These are phyloP conservation scores for Hippophae gyantsensis DNA, from an alignment of 306 rosid genomes.

Conservation along the genomic window DNA sequence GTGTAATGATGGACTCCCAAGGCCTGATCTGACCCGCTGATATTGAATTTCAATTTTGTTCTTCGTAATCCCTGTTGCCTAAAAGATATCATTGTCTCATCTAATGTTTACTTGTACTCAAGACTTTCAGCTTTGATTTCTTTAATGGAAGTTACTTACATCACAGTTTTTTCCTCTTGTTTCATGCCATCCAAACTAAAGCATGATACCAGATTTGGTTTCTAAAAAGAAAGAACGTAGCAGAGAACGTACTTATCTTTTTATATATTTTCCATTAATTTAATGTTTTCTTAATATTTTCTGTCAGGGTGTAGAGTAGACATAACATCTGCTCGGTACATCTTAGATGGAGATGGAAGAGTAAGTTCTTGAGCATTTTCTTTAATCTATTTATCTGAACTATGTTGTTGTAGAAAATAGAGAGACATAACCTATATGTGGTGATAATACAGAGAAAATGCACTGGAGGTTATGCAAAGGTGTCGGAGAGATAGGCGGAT, in stretches of 20 bases:
- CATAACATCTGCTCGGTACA: conserved; percentile 2
- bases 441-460: conserved; percentile 51
- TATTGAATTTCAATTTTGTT: not conserved
- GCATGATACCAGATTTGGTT: not conserved
- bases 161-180: not conserved
- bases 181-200: conserved; percentile 5
- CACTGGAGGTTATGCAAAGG: conserved; percentile 70
- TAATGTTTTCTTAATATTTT: not conserved
- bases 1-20: not conserved
- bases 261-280: not conserved
- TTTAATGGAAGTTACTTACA: not conserved
- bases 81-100: not conserved
- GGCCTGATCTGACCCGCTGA: not conserved
- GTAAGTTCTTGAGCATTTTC: conserved; percentile 31
- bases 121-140: not conserved
- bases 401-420: not conserved
- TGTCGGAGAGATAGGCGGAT: conserved; percentile 76
- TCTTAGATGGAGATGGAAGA: conserved; percentile 56
- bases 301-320: conserved; percentile 8
- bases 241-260: not conserved
- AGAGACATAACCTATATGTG: not conserved
- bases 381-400: not conserved
- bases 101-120: too few species aligned
- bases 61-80: not conserved
- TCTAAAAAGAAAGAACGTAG: not conserved